Evolutionary conservation across 2,329 filamentous ascomycete genomes (phyloP).

Genomic region (Triangularia verruculosa): DNA sequence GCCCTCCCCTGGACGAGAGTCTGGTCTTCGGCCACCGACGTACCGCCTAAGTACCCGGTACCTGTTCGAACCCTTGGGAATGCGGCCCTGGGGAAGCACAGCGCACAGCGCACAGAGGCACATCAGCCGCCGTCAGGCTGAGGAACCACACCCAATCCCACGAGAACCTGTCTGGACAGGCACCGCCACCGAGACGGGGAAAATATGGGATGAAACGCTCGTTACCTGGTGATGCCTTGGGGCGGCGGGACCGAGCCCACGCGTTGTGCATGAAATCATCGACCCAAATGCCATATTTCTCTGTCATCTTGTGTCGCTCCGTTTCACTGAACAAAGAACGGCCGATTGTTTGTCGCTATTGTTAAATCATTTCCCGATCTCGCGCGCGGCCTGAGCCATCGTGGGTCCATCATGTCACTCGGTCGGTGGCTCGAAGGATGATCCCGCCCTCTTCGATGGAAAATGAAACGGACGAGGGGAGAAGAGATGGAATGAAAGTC

Average conservation of each 20-base stretch:
- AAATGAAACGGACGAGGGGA: too few species aligned
- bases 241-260: neutral
- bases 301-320: neutral
- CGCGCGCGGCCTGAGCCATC: neutral
- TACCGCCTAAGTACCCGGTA: conserved; percentile 22
- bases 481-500: neutral
- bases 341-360: neutral
- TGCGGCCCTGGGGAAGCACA: conserved; percentile 10
- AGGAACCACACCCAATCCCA: neutral
- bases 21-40: conserved; percentile 18
- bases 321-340: neutral
- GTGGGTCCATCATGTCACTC: too few species aligned
- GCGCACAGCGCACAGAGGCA: conserved; percentile 3
- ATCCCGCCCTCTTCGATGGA: neutral
- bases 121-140: conserved; percentile 10
- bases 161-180: conserved; percentile 12
- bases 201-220: conserved; percentile 9
- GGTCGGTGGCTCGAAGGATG: neutral
- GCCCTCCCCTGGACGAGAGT: conserved; percentile 22
- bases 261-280: neutral
- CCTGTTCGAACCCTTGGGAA: conserved; percentile 14
- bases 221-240: conserved; percentile 1
- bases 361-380: neutral
- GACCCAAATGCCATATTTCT: neutral
- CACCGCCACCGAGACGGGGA: neutral